phyloP scores from a whole-genome alignment of 108 stramenopile genomes.

The Cylindrotheca closterium region DNA sequence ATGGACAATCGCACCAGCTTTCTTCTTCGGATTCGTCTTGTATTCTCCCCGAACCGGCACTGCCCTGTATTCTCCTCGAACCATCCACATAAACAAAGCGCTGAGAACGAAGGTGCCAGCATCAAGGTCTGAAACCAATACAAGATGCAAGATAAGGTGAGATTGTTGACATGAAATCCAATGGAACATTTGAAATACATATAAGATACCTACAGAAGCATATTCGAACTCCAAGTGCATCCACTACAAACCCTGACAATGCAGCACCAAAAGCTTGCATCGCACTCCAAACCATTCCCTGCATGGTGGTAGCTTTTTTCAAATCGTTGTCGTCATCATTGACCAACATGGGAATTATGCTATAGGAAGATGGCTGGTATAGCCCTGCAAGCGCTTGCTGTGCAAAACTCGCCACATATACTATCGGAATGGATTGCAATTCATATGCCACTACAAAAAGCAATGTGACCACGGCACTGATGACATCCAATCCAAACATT shows the following conservation, averaged over 20 bases:
- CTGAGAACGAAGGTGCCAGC: constrained; percentile 46
- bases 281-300: constrained; percentile 51
- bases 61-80: constrained; percentile 31
- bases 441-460: constrained; percentile 53
- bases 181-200: neutral
- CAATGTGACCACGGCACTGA: constrained; percentile 35
- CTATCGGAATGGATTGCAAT: constrained; percentile 36
- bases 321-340: constrained; percentile 37
- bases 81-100: constrained; percentile 31
- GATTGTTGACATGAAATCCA: neutral
- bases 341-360: constrained; percentile 63
- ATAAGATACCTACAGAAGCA: constrained; percentile 49
- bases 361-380: constrained; percentile 54
- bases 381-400: constrained; percentile 56
- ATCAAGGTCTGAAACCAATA: constrained; percentile 14
- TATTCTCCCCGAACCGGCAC: neutral
- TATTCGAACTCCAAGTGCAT: constrained; percentile 37
- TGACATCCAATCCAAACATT: constrained; percentile 57
- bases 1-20: constrained; percentile 1
- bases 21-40: constrained; percentile 4
- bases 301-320: constrained; percentile 67
- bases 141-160: too few relatives aligned
- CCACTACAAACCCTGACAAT: constrained; percentile 51
- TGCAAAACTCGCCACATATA: constrained; percentile 53
- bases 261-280: constrained; percentile 66